Evolutionary conservation across 768 basidiomycete species (phyloP).

Genomic region (Mycena haematopus): DNA sequence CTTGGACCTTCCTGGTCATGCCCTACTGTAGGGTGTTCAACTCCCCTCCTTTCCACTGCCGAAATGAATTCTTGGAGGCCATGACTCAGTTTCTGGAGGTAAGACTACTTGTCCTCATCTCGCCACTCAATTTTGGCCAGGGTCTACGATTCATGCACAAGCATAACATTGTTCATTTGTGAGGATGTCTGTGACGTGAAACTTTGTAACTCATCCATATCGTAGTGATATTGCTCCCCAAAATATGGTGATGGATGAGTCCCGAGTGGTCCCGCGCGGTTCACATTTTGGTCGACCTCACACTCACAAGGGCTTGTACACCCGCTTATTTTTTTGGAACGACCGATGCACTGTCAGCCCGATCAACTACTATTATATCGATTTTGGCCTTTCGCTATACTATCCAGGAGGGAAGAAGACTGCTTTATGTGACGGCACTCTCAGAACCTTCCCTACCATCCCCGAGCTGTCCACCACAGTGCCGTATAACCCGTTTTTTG

Average conservation of each 20-base stretch:
- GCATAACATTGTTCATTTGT: slow-evolving; percentile 18
- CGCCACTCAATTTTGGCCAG: background rate
- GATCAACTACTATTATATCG: slow-evolving; percentile 26
- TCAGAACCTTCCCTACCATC: slow-evolving; percentile 8
- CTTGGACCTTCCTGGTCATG: slow-evolving; percentile 7
- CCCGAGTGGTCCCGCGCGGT: slow-evolving; percentile 16
- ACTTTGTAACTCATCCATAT: background rate
- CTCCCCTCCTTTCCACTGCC: slow-evolving; percentile 23
- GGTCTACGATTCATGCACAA: slow-evolving; percentile 28
- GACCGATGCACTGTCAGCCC: slow-evolving; percentile 13
- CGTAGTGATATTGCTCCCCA: slow-evolving; percentile 15
- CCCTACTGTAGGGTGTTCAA: slow-evolving; percentile 21
- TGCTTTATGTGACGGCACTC: background rate
- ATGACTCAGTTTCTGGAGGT: slow-evolving; percentile 27
- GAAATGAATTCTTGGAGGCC: slow-evolving; percentile 25
- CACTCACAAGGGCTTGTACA: slow-evolving; percentile 4
- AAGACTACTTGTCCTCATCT: background rate
- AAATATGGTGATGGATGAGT: slow-evolving; percentile 27
- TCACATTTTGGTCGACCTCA: slow-evolving; percentile 11
- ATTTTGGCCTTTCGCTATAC: slow-evolving; percentile 16
- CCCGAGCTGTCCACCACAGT: slow-evolving; percentile 17
- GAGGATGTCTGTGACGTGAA: background rate
- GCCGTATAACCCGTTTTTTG: slow-evolving; percentile 22
- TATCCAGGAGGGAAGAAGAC: slow-evolving; percentile 17
- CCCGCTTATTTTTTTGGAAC: slow-evolving; percentile 6